Base-by-base conservation (phyloP, 768 basidiomycete genomes). In the Podaxis sp. region DNA sequence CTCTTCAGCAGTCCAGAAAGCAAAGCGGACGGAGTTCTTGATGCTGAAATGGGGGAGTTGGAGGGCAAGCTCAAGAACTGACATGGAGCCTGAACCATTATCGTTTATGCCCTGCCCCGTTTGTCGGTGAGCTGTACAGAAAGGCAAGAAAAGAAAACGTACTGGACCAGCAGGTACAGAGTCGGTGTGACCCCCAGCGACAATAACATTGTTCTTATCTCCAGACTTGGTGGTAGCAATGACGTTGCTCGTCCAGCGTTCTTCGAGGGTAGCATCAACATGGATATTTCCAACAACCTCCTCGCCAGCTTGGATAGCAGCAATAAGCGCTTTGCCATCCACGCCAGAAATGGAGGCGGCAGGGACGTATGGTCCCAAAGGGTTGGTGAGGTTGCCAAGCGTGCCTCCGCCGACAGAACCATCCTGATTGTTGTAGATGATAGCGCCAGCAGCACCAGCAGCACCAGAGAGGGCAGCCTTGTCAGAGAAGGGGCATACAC, bases 1-100 rank as follows among this genome's bases (percentile, higher is more conserved):
- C 59, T 75, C 74, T 54, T 75, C 74, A 50, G 72, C 72, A 24
- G 73, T 72, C 72, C 72, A 75, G 69, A 71, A 75, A 13, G 67
- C 69, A 64, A 74, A 75, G 25, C 73, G 72, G 37, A 74, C 70
- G 25, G 73, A 70, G 47, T 75, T 73, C 53, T 69, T 75, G 57
- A 70, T 63, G 4, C 62, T 68, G 66, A 69, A 75, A 49, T 64
- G 63, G 19, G 73, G 64, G 40, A 73, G 67, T 24, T 69, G 68
- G 29, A 73, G 69, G 33, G 73, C 72, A 22, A 73, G 63, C 59
- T 74, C 74, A 7, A 72, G 69, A 51, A 72, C 54, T 15, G 68
- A 65, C 25, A 72, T 72, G 9, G 72, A 70, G 4, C 74, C 74
- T 25, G 73, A 73, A 4, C 70, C 70, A 61, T 72, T 69, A 53